These are phyloP conservation scores for Fusarium sp. DNA, from an alignment of 2,329 filamentous ascomycete species.

Conservation along the genomic window DNA sequence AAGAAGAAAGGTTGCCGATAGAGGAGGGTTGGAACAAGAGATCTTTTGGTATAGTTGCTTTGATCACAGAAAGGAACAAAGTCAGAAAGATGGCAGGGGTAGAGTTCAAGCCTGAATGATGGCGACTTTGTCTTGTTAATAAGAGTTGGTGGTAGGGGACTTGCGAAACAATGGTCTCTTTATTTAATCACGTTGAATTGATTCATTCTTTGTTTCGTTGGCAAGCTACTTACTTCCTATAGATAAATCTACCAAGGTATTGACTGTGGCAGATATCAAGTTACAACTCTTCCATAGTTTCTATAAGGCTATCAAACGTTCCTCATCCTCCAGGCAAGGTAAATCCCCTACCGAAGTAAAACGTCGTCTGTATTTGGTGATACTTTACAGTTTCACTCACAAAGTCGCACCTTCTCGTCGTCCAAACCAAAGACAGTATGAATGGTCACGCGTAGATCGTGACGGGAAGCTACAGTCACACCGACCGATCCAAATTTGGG, in stretches of 20 bases:
- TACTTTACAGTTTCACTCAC: not conserved
- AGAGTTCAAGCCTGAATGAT: constrained; percentile 5
- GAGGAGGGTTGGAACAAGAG: constrained; percentile 34
- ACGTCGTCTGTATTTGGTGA: not conserved
- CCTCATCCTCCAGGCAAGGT: not conserved
- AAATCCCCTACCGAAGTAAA: not conserved
- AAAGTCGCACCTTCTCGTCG: not conserved
- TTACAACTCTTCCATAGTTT: not conserved
- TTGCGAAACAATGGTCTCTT: not conserved
- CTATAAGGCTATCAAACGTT: not conserved
- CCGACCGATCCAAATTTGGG: constrained; percentile 2
- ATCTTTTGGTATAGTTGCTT: constrained; percentile 24
- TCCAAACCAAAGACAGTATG: not conserved
- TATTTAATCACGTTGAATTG: not conserved
- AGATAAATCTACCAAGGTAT: not conserved
- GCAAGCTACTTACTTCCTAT: not conserved
- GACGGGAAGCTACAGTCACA: constrained; percentile 32
- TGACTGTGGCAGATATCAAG: not conserved
- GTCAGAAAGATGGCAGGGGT: constrained; percentile 22
- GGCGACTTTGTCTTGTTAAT: not conserved
- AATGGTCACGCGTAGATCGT: constrained; percentile 12
- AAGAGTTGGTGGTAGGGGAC: not conserved
- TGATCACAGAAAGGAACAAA: constrained; percentile 19
- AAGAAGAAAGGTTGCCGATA: constrained; percentile 35
- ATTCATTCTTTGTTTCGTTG: not conserved